Evolutionary conservation across 2,329 filamentous ascomycete genomes (phyloP).

Genomic region (Pyrenophora tritici-repentis): DNA sequence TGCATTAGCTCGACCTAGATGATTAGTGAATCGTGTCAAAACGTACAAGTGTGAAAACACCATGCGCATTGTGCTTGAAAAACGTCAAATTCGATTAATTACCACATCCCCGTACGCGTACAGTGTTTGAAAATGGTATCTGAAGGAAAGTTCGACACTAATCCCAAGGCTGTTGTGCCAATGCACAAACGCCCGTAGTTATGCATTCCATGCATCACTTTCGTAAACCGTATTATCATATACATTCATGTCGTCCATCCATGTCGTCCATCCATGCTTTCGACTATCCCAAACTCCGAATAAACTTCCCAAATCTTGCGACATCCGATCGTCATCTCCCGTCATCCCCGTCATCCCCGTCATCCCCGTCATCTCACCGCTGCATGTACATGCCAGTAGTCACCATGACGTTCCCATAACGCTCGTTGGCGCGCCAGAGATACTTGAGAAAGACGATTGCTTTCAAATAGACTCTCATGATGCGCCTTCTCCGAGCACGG

Average conservation of each 20-base stretch:
- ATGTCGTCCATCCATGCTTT: neutral
- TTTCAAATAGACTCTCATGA: constrained; percentile 30
- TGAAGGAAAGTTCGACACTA: too few species aligned
- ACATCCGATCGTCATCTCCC: neutral
- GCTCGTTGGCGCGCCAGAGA: constrained; percentile 30
- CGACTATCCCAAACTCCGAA: neutral
- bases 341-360: too few species aligned
- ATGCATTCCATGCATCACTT: constrained; percentile 8
- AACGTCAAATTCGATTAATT: too few species aligned
- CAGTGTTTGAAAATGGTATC: too few species aligned
- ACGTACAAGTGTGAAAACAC: too few species aligned
- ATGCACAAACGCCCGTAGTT: constrained; percentile 4
- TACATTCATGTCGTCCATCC: constrained; percentile 1
- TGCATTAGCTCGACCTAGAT: too few species aligned
- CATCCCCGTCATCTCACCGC: constrained; percentile 18
- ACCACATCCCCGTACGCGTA: too few species aligned
- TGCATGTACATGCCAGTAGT: constrained; percentile 35
- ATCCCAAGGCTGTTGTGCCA: too few species aligned
- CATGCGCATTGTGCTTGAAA: too few species aligned
- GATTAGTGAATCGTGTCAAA: too few species aligned
- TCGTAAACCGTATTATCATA: constrained; percentile 6
- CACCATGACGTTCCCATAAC: constrained; percentile 33
- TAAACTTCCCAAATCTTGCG: neutral
- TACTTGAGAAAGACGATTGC: constrained; percentile 32
- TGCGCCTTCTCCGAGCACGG: constrained; percentile 24